Evolutionary conservation across 2,329 filamentous ascomycete species (phyloP).

Genomic region (Scedosporium aurantiacum): DNA sequence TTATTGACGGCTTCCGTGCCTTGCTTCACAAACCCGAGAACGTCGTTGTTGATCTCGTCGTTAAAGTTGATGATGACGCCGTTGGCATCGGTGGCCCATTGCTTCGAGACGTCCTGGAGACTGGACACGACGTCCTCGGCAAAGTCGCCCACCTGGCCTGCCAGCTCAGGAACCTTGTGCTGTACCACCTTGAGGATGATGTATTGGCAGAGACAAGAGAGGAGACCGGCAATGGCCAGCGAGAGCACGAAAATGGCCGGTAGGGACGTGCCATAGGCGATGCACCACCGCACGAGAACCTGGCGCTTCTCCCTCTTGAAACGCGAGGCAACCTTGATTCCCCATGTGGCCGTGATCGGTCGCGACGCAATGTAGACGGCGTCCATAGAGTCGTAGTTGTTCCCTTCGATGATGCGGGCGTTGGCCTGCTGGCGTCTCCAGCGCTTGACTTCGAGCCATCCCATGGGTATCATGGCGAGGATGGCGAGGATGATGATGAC

Average conservation of each 20-base stretch:
- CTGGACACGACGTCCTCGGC: slow-evolving; percentile 65
- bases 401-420: slow-evolving; percentile 51
- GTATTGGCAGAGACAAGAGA: slow-evolving; percentile 74
- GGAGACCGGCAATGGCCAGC: slow-evolving; percentile 69
- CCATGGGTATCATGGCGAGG: slow-evolving; percentile 66
- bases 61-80: slow-evolving; percentile 60
- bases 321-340: slow-evolving; percentile 56
- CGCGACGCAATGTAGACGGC: slow-evolving; percentile 79
- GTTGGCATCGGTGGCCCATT: slow-evolving; percentile 72
- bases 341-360: slow-evolving; percentile 61
- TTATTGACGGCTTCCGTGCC: slow-evolving; percentile 74
- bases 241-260: slow-evolving; percentile 79
- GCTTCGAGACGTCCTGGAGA: slow-evolving; percentile 59
- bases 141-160: slow-evolving; percentile 65
- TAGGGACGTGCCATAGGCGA: slow-evolving; percentile 78
- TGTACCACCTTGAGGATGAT: slow-evolving; percentile 64
- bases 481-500: slow-evolving; percentile 62
- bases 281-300: slow-evolving; percentile 67
- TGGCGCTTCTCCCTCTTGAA: slow-evolving; percentile 58
- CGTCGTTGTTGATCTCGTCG: slow-evolving; percentile 66
- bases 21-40: slow-evolving; percentile 79
- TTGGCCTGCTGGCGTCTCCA: slow-evolving; percentile 65
- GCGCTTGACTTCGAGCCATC: slow-evolving; percentile 64
- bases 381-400: slow-evolving; percentile 71
- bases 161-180: slow-evolving; percentile 64